A percentile compares a stretch with the other conserved stretches of the same genome.
phyloP scores from a whole-genome alignment of 2,329 filamentous ascomycete species.

The Annulohypoxylon truncatum region DNA sequence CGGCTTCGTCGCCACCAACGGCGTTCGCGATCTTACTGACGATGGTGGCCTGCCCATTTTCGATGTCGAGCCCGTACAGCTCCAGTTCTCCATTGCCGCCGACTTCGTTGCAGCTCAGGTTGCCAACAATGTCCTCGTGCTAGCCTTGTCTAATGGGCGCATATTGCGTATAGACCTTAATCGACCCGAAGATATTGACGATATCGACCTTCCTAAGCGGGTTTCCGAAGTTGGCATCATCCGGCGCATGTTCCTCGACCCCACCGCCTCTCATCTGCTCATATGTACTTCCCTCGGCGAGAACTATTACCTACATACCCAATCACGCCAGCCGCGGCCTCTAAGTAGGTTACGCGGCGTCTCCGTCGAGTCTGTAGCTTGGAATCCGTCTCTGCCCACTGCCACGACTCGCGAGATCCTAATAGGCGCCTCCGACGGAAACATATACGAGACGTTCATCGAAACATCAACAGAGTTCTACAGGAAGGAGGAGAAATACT shows the following conservation, averaged over 20 bases:
- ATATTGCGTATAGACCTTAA: constrained; percentile 95
- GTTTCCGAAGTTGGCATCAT: constrained; percentile 92
- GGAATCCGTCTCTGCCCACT: constrained; percentile 93
- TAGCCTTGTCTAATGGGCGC: constrained; percentile 90
- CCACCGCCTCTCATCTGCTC: constrained; percentile 92
- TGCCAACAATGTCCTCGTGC: constrained; percentile 93
- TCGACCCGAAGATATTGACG: constrained; percentile 94
- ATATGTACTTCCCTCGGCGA: constrained; percentile 92
- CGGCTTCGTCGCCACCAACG: constrained; percentile 76
- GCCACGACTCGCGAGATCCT: constrained; percentile 95
- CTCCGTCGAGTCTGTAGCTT: constrained; percentile 87
- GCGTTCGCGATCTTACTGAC: constrained; percentile 67
- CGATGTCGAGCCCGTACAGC: constrained; percentile 89
- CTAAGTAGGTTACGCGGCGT: constrained; percentile 87
- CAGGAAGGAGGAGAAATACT: constrained; percentile 90
- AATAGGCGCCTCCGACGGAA: constrained; percentile 90
- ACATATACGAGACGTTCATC: constrained; percentile 94
- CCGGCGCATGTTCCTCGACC: constrained; percentile 95
- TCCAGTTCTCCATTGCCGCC: constrained; percentile 93
- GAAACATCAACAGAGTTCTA: constrained; percentile 96
- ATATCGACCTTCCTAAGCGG: constrained; percentile 97
- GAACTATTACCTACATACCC: constrained; percentile 97
- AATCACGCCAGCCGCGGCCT: constrained; percentile 87
- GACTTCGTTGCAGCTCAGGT: constrained; percentile 97
- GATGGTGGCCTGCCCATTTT: constrained; percentile 86